Evolutionary conservation across 805 yeast species (phyloP).

Genomic region (Hanseniaspora guilliermondii): DNA sequence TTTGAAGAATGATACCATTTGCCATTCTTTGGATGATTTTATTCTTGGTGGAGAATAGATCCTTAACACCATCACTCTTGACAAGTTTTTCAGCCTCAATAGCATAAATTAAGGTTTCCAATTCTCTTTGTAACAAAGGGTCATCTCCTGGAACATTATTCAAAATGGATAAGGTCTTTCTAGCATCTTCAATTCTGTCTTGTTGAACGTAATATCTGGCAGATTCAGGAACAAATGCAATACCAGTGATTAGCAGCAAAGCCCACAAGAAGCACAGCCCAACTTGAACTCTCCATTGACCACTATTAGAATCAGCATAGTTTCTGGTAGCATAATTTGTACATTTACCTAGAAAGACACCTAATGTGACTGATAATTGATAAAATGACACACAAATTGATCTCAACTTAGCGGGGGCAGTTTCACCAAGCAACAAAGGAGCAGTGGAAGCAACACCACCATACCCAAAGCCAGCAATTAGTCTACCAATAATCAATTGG

Average conservation of each 20-base stretch:
- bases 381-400: slow-evolving; percentile 60
- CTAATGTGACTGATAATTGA: slow-evolving; percentile 60
- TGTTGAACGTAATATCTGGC: slow-evolving; percentile 53
- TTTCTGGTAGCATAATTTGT: slow-evolving; percentile 47
- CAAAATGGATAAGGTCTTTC: slow-evolving; percentile 44
- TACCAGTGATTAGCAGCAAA: slow-evolving; percentile 28
- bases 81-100: slow-evolving; percentile 48
- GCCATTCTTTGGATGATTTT: slow-evolving; percentile 36
- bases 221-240: slow-evolving; percentile 55
- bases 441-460: slow-evolving; percentile 67
- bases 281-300: slow-evolving; percentile 65
- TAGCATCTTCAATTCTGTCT: slow-evolving; percentile 49
- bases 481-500: slow-evolving; percentile 59
- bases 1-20: slow-evolving; percentile 45
- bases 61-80: slow-evolving; percentile 55
- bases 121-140: slow-evolving; percentile 43
- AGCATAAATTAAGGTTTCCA: slow-evolving; percentile 46
- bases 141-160: slow-evolving; percentile 45
- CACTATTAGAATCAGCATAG: slow-evolving; percentile 28
- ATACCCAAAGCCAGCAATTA: slow-evolving; percentile 59
- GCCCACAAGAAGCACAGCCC: slow-evolving; percentile 44
- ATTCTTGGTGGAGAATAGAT: slow-evolving; percentile 55
- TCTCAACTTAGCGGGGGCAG: slow-evolving; percentile 37
- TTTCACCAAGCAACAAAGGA: slow-evolving; percentile 51
- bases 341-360: slow-evolving; percentile 69